Evolutionary conservation across 306 rosid species (phyloP).

Genomic region (Corylus americana): DNA sequence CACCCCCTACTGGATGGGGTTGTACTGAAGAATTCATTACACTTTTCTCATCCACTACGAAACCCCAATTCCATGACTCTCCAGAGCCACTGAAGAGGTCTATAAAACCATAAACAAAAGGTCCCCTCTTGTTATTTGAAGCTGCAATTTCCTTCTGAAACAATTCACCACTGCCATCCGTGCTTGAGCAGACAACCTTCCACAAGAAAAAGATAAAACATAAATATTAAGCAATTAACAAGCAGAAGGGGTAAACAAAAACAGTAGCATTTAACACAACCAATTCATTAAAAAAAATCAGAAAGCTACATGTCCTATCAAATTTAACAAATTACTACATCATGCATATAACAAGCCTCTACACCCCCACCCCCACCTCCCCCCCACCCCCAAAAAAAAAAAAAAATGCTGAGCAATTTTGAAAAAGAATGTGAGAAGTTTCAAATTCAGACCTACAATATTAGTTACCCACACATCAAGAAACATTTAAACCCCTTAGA

Average conservation of each 20-base stretch:
- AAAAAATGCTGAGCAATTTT: not conserved
- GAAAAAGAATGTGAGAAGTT: not conserved
- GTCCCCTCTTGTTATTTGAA: constrained; percentile 50
- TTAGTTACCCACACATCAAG: not conserved
- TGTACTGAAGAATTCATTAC: constrained; percentile 43
- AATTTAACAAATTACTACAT: not conserved
- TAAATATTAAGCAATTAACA: constrained; percentile 23
- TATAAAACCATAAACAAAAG: constrained; percentile 79
- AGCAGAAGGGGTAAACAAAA: constrained; percentile 20
- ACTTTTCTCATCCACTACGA: constrained; percentile 63
- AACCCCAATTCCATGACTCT: constrained; percentile 88
- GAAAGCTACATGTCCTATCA: not conserved
- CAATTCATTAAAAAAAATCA: not conserved
- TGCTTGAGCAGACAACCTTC: constrained; percentile 46
- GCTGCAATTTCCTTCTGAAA: constrained; percentile 51
- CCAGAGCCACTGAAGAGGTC: constrained; percentile 92
- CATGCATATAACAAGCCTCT: not conserved
- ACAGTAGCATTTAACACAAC: not conserved
- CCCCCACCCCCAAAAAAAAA: not conserved
- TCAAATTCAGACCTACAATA: not conserved
- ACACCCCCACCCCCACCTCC: not conserved
- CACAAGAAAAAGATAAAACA: constrained; percentile 34
- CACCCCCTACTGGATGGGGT: constrained; percentile 39
- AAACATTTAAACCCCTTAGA: not conserved
- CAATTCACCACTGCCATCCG: constrained; percentile 49